Conservation (phyloP, 805 yeast species). For the Suhomyces pyralidae region DNA sequence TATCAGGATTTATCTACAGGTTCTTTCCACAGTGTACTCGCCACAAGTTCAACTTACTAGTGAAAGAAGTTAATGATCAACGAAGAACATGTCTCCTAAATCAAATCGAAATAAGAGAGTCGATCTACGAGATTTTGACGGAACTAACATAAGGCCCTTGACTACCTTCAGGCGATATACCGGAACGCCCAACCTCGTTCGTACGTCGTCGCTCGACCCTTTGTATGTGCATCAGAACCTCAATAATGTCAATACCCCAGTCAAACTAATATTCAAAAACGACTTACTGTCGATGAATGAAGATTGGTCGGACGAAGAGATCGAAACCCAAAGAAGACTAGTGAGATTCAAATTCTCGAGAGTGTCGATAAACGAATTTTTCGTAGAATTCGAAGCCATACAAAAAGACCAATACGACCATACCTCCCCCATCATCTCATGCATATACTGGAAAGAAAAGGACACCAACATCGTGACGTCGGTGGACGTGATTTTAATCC, state of each 20-base stretch:
- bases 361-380: constrained; percentile 27
- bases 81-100: not conserved
- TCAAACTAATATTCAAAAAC: constrained; percentile 25
- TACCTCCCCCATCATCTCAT: constrained; percentile 49
- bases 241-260: constrained; percentile 23
- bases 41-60: not conserved
- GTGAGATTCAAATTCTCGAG: constrained; percentile 45
- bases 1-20: not conserved
- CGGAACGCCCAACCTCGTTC: constrained; percentile 9
- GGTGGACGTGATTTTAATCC: constrained; percentile 56
- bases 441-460: constrained; percentile 55
- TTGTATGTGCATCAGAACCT: constrained; percentile 17
- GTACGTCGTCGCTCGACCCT: constrained; percentile 25
- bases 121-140: not conserved
- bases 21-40: not conserved
- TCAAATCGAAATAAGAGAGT: not conserved
- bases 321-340: constrained; percentile 41
- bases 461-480: constrained; percentile 54
- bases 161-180: not conserved
- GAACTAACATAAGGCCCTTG: not conserved
- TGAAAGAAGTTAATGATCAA: not conserved
- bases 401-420: constrained; percentile 32
- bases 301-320: constrained; percentile 49
- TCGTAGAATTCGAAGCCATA: constrained; percentile 36
- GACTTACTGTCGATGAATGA: constrained; percentile 36